Evolutionary conservation across 805 yeast genomes (phyloP).

Genomic region (Lipomyces spencermartinsiae): DNA sequence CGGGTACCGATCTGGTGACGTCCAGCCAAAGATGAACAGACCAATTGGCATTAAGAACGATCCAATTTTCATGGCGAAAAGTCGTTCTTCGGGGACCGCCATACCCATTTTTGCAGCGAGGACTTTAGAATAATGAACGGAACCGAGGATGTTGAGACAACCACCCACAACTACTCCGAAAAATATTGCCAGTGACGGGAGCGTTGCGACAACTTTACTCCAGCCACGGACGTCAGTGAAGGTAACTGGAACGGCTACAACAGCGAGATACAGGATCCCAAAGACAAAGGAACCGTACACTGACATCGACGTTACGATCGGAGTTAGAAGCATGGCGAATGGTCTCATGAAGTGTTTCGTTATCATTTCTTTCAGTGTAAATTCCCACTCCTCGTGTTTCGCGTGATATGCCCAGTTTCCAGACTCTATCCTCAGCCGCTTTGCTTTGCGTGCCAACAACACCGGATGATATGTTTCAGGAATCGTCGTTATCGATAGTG

Average conservation of each 20-base stretch:
- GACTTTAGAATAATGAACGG: conserved; percentile 43
- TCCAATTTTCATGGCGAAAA: conserved; percentile 58
- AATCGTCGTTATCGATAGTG: conserved; percentile 47
- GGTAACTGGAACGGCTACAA: conserved; percentile 51
- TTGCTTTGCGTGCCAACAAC: conserved; percentile 71
- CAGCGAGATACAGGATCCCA: conserved; percentile 52
- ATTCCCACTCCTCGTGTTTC: conserved; percentile 84
- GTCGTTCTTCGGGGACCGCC: conserved; percentile 65
- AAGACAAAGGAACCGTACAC: conserved; percentile 53
- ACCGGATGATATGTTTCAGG: conserved; percentile 50
- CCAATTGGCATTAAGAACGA: conserved; percentile 56
- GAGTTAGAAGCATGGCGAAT: conserved; percentile 69
- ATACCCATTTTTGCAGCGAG: conserved; percentile 49
- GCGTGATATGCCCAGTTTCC: conserved; percentile 87
- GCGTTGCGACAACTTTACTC: conserved; percentile 44
- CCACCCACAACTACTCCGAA: conserved; percentile 48
- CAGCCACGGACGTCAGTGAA: conserved; percentile 46
- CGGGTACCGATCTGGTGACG: conserved; percentile 53
- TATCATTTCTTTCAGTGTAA: conserved; percentile 70
- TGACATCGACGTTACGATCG: conserved; percentile 52
- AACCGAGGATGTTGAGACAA: conserved; percentile 41
- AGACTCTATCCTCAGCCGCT: conserved; percentile 71
- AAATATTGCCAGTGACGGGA: conserved; percentile 47
- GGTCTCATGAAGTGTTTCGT: conserved; percentile 81
- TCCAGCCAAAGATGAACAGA: conserved; percentile 69